phyloP scores from a whole-genome alignment of 768 basidiomycete genomes.

The Tulasnella sp. region DNA sequence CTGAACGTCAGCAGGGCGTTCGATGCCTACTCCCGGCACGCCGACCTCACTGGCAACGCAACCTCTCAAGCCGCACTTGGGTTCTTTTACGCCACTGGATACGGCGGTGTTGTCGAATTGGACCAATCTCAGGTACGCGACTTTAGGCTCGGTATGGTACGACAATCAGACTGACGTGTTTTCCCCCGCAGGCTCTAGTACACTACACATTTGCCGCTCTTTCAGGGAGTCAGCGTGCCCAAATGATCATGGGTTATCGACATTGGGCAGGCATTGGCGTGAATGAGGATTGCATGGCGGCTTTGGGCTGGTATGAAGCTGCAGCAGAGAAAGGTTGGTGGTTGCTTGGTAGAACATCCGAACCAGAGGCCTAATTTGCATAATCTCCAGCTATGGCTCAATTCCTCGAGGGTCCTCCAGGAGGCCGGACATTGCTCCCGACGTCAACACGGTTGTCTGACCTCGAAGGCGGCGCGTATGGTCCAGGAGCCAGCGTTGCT shows the following conservation, averaged over 20 bases:
- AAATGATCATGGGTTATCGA: constrained; percentile 90
- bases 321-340: constrained; percentile 77
- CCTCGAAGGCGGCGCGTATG: constrained; percentile 87
- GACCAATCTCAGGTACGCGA: constrained; percentile 41
- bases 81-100: constrained; percentile 88
- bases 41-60: constrained; percentile 69
- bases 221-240: constrained; percentile 77
- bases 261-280: constrained; percentile 96
- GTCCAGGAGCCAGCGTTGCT: constrained; percentile 89
- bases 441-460: constrained; percentile 82
- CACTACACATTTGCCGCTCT: constrained; percentile 94
- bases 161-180: not conserved
- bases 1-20: constrained; percentile 60
- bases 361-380: not conserved
- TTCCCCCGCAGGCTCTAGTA: constrained; percentile 64
- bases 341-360: not conserved
- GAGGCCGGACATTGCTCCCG: constrained; percentile 79
- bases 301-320: constrained; percentile 83
- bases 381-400: constrained; percentile 64
- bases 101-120: constrained; percentile 39
- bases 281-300: constrained; percentile 75
- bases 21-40: constrained; percentile 59
- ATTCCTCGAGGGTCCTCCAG: constrained; percentile 83
- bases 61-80: constrained; percentile 80
- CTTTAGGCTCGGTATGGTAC: not conserved